Evolutionary conservation across 495 filamentous ascomycete genomes (phyloP), one percentile per base, ranked within the genome.

Genomic region (Tetracladium setigerum): DNA sequence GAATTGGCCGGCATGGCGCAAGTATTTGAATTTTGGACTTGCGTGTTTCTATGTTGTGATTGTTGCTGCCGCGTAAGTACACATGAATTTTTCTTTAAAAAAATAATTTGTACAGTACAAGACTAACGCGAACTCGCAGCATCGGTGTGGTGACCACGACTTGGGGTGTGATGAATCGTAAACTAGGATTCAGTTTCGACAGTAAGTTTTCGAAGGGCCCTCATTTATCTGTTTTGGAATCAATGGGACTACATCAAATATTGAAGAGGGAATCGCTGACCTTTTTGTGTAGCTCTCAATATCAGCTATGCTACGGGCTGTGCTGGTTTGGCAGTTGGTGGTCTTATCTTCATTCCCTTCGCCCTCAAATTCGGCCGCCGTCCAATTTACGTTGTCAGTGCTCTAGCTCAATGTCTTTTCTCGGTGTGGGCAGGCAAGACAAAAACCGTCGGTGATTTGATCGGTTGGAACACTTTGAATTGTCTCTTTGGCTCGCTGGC

Each of bases 361-460:
- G 69, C 68, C 0, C 57, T 67, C 44, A 71, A 70, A 24, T 74
- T 61, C 42, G 71, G 72, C 2, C 62, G 66, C 1, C 66, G 72
- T 3, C 61, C 66, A 2, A 52, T 74, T 11, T 74, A 74, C 41
- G 44, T 76, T 14, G 36, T 68, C 40, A 72, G 61, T 46, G 51
- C 55, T 1, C 42, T 54, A 0, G 38, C 63, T 1, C 66, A 69
- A 35, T 55, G 69, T 30, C 67, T 53, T 0, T 52, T 60, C 5
- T 8, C 33, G 8, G n/a, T 51, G 2, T 51, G 48, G 48, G 12
- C 33, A 1, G 48, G 41, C 6, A 48, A 60, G 19, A 56, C 62
- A 7, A 34, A 59, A 10, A 67, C 60, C 0, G 47, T 53, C 1
- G 61, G 55, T 1, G 67, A 69, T 4, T 48, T 64, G 14, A 58